Evolutionary conservation across 2,329 filamentous ascomycete genomes (phyloP), one percentile per base, ranked within the genome.

Genomic region (Aspergillus tanneri): DNA sequence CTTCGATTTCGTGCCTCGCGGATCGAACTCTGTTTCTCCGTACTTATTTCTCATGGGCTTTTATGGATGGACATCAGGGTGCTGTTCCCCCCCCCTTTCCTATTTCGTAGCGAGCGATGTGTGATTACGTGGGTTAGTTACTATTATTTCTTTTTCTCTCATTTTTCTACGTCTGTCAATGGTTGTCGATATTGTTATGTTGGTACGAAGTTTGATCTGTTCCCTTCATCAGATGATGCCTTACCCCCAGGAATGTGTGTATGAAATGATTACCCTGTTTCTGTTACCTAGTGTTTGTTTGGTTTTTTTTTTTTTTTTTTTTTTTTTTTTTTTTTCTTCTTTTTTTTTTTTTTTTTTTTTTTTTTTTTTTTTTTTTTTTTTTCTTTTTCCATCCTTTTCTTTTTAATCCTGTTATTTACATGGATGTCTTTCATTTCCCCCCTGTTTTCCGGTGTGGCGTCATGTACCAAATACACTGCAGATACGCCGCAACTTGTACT

Each of bases 91-190:
- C 25, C 49, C 30, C 27, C 43, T 50, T 48, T 56, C 49, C 43
- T 38, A 32, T 53, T 57, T 52, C 34, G 43, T 61, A 68, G 65
- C 66, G 61, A 68, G 67, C 67, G 63, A 67, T 61, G 58, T 65
- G 56, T 61, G 56, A 57, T 57, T 57, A 57, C 48, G 16, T 50
- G 52, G 49, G 60, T 47, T 56, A 50, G 53, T 49, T 54, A 52
- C 40, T 55, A 53, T 47, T 55, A 46, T 59, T 56, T 48, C 55
- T 48, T 42, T 55, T 49, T 53, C 37, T 42, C 44, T 25, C 14
- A 23, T 32, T 23, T 38, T 43, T 46, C 37, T 30, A 18, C 35
- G 34, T 41, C 32, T 40, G 53, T 48, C 60, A 52, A 57, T 58
- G 60, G 61, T 48, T 61, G 58, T 64, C 57, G 59, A 60, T 62